Percentiles rank a stretch among this genome's conserved stretches.
phyloP scores from a whole-genome alignment of 2,329 filamentous ascomycete genomes.

The Aspergillus cejpii region DNA sequence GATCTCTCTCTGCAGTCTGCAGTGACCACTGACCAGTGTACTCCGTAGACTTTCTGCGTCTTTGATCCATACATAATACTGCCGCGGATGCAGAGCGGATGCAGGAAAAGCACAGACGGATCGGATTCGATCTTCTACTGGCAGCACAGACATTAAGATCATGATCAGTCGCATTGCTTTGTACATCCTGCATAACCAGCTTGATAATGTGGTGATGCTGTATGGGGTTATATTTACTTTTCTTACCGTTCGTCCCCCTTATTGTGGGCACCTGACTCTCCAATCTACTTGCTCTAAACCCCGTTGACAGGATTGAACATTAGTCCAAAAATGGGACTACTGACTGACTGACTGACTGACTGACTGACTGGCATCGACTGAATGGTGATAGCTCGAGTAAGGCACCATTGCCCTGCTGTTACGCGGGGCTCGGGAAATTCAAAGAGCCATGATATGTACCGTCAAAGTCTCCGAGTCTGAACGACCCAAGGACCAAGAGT shows the following conservation, averaged over 20 bases:
- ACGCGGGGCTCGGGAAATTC: not conserved
- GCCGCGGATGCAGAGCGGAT: conserved; percentile 17
- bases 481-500: not conserved
- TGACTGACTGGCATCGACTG: not conserved
- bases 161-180: not conserved
- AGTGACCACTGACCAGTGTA: not conserved
- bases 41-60: too few relatives aligned
- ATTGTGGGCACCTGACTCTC: not conserved
- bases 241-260: not conserved
- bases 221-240: not conserved
- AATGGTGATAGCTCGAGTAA: conserved; percentile 9
- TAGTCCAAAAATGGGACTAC: not conserved
- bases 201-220: not conserved
- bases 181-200: not conserved
- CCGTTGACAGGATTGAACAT: not conserved
- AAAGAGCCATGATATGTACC: not conserved
- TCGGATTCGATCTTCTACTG: conserved; percentile 11
- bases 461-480: not conserved
- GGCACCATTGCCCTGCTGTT: conserved; percentile 14
- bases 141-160: not conserved
- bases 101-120: conserved; percentile 16
- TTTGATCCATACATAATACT: too few relatives aligned
- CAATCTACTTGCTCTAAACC: not conserved
- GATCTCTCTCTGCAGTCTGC: not conserved
- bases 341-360: not conserved